Percentiles rank a stretch among this genome's conserved stretches.
These are phyloP conservation scores for Kingdonia uniflora DNA, from an alignment of 164 flowering plant species.

Conservation along the genomic window DNA sequence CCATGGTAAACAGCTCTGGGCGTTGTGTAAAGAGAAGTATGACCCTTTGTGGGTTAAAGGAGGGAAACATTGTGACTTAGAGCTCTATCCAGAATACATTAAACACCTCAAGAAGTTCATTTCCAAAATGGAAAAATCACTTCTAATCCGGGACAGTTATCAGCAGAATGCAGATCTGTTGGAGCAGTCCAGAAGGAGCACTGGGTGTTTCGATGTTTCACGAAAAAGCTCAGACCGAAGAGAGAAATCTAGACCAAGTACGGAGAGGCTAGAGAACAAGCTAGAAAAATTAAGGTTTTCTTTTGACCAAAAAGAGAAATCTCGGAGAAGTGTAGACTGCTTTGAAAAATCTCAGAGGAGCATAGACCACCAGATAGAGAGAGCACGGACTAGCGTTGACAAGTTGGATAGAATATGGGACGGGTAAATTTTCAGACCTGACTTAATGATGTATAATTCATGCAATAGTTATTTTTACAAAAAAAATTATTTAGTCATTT, in stretches of 20 bases:
- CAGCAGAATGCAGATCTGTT: conserved; percentile 21
- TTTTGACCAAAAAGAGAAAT: conserved; percentile 59
- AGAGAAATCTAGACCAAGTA: conserved; percentile 69
- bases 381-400: conserved; percentile 67
- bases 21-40: conserved; percentile 68
- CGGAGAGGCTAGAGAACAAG: conserved; percentile 80
- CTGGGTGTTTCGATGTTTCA: conserved; percentile 27
- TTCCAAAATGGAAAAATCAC: conserved; percentile 46
- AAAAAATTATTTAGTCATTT: conserved; percentile 9
- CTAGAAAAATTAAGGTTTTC: conserved; percentile 58
- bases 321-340: conserved; percentile 76
- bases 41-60: conserved; percentile 92
- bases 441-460: conserved; percentile 14
- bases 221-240: conserved; percentile 35
- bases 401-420: conserved; percentile 62
- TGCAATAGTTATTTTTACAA: conserved; percentile 2
- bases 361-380: conserved; percentile 55
- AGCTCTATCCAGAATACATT: conserved; percentile 83
- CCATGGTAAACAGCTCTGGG: conserved; percentile 88
- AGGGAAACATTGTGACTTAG: conserved; percentile 92
- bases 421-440: conserved; percentile 16
- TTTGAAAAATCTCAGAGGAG: conserved; percentile 59
- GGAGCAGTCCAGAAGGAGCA: conserved; percentile 34
- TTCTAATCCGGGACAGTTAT: conserved; percentile 27
- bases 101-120: conserved; percentile 80